Evolutionary conservation across 305 asterid genomes (phyloP), one percentile per base, ranked within the genome.

Genomic region (Fraxinus latifolia): DNA sequence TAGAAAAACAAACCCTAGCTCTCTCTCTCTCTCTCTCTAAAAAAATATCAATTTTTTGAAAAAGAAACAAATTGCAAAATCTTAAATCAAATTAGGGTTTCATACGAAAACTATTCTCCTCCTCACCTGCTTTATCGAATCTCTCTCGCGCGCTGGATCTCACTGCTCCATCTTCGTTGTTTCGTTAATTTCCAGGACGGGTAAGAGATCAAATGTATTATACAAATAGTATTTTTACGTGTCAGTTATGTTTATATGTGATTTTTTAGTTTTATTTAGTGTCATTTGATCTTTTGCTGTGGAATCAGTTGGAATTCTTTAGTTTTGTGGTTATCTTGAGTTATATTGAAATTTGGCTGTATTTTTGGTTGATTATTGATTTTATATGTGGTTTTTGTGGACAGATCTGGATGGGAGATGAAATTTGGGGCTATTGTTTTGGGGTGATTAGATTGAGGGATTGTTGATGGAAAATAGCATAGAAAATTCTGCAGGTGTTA

Each of bases 321-420:
- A 80, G 15, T 80, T 33, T 80, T 80, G 60, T 47, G 83, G 27
- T 0, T 78, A 25, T 62, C 82, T 85, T 82, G 81, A 81, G 80
- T 77, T 68, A 80, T 81, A 73, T 29, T 76, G 80, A 31, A 19
- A 37, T 67, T 82, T 81, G 83, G 85, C 79, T 78, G 74, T 79
- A 23, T 37, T 80, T 82, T 82, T 85, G 82, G 83, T 83, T 81
- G 34, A 55, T 79, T 82, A 78, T 68, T 76, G 34, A 76, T 83
- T 70, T 82, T 85, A 76, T 77, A 76, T 82, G 85, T 79, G 89
- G 86, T 34, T 84, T 87, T 84, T 84, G 88, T 84, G 87, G 91
- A 85, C 97, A 95, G 99, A 96, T 96, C 99, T 91, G 91, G 84
- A 91, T 88, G 93, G 91, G 85, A 82, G 82, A 87, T 89, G 92